Conservation (phyloP, 139 green algal genomes). For the Chlorella sp. region DNA sequence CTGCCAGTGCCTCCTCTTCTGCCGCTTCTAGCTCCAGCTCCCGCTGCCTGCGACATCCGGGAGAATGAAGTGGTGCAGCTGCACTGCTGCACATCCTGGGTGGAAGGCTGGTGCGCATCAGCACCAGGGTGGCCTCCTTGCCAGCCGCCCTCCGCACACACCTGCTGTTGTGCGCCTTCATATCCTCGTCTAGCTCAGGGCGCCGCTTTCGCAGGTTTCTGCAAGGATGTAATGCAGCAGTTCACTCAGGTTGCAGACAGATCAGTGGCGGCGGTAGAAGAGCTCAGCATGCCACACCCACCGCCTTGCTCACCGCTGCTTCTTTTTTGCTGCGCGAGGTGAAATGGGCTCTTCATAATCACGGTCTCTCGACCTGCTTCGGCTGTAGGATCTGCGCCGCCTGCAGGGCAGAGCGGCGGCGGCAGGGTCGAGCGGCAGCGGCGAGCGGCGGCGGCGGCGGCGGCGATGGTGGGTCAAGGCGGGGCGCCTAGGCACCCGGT, state of each 20-base stretch:
- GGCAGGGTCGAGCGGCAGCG: background rate
- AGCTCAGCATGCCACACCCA: no score
- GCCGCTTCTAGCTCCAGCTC: slow-evolving; percentile 36
- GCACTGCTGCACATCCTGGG: no score
- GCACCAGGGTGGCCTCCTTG: no score
- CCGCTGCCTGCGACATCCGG: background rate
- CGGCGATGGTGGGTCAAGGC: background rate
- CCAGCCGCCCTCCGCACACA: no score
- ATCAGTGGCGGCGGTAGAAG: background rate
- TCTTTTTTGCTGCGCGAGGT: background rate
- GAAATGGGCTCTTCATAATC: no score
- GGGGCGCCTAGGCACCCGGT: no score
- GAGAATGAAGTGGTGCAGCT: no score
- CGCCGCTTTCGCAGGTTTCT: slow-evolving; percentile 4
- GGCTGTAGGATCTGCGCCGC: slow-evolving; percentile 7
- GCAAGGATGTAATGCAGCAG: background rate
- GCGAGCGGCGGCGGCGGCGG: background rate
- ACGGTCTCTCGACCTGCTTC: background rate
- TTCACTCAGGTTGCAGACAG: background rate
- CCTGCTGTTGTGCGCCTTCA: slow-evolving; percentile 6
- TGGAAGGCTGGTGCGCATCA: no score
- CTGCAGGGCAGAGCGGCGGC: background rate
- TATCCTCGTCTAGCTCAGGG: slow-evolving; percentile 16
- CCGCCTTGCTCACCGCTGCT: slow-evolving; percentile 7
- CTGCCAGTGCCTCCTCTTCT: slow-evolving; percentile 48